Conservation (phyloP, 331 rosid genomes). For the Ulmus americana region DNA sequence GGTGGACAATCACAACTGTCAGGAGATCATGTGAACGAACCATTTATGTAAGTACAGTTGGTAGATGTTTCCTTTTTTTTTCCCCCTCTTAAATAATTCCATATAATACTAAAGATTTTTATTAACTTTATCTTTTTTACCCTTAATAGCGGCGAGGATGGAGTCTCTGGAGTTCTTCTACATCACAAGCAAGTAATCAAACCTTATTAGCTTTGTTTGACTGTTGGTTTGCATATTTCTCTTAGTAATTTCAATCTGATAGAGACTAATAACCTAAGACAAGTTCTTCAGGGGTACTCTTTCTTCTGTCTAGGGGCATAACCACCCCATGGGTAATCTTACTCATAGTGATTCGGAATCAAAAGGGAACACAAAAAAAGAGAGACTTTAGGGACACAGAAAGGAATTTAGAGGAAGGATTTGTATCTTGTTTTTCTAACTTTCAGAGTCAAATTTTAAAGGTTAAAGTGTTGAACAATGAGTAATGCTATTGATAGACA, state of each 20-base stretch:
- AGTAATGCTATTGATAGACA: too few relatives aligned
- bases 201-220: constrained; percentile 65
- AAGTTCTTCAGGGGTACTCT: too few relatives aligned
- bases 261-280: too few relatives aligned
- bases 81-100: not conserved
- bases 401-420: too few relatives aligned
- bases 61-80: not conserved
- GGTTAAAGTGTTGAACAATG: too few relatives aligned
- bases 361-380: not conserved
- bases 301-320: not conserved
- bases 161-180: constrained; percentile 95
- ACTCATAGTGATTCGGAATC: too few relatives aligned
- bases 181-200: constrained; percentile 99
- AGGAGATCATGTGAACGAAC: constrained; percentile 87
- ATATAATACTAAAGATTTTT: constrained; percentile 2
- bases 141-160: constrained; percentile 77
- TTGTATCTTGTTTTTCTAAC: too few relatives aligned
- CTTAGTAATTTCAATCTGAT: constrained; percentile 26
- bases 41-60: constrained; percentile 60
- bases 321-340: not conserved
- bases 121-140: constrained; percentile 19
- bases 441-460: too few relatives aligned
- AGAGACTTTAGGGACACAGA: too few relatives aligned
- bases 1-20: constrained; percentile 86
- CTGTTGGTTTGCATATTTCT: constrained; percentile 85